These are phyloP conservation scores for Pythium volutum DNA, from an alignment of 352 stramenopile genomes.

Conservation along the genomic window DNA sequence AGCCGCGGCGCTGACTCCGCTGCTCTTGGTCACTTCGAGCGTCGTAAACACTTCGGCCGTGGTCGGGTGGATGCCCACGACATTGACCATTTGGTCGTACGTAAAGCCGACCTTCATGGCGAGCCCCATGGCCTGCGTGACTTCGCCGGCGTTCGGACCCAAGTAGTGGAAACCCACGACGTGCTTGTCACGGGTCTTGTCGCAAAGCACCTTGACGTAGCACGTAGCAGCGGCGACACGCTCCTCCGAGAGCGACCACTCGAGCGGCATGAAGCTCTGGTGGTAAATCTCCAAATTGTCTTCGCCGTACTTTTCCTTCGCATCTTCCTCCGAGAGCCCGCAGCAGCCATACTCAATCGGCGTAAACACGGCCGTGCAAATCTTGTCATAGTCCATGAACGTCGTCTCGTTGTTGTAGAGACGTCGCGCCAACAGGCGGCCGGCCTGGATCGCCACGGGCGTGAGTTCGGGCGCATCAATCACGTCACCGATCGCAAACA, in stretches of 20 bases:
- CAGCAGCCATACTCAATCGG: constrained; percentile 97
- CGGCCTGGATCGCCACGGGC: constrained; percentile 96
- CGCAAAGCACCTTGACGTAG: constrained; percentile 95
- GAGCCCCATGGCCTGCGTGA: constrained; percentile 92
- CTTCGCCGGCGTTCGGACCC: constrained; percentile 97
- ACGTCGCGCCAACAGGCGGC: constrained; percentile 87
- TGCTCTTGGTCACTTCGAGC: constrained; percentile 94
- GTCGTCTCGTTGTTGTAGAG: constrained; percentile 82
- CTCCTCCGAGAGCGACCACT: constrained; percentile 88
- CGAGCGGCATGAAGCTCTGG: constrained; percentile 94
- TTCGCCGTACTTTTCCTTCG: constrained; percentile 84
- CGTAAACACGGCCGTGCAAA: constrained; percentile 94
- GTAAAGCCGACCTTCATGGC: constrained; percentile 95
- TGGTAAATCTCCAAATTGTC: constrained; percentile 96
- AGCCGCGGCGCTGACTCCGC: constrained; percentile 88
- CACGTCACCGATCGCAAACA: constrained; percentile 98
- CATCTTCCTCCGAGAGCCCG: constrained; percentile 96
- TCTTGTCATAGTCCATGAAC: constrained; percentile 94
- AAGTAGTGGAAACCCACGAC: constrained; percentile 98
- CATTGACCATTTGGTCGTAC: constrained; percentile 91
- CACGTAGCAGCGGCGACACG: constrained; percentile 69
- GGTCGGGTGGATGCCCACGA: constrained; percentile 97
- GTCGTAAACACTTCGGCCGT: constrained; percentile 95
- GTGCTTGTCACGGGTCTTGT: constrained; percentile 82
- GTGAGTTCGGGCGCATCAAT: constrained; percentile 97